Conservation (phyloP, 179 eudicot genomes). For the Drosera spatulata region DNA sequence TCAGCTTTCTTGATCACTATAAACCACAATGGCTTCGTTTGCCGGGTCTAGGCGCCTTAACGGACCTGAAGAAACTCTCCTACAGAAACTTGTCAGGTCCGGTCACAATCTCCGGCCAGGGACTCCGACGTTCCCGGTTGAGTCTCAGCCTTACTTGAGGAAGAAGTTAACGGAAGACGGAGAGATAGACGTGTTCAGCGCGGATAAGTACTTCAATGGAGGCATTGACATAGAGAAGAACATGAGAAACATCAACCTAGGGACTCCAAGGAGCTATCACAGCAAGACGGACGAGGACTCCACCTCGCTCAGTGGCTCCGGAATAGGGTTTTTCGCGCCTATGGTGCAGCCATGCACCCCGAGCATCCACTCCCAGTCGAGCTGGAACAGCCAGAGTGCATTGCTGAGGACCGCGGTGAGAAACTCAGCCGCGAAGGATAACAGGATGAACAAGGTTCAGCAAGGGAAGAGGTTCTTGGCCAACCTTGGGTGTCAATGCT, state of each 20-base stretch:
- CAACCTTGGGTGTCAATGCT: constrained; percentile 34
- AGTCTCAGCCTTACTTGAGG: constrained; percentile 3
- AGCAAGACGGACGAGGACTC: constrained; percentile 7
- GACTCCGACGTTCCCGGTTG: constrained; percentile 9
- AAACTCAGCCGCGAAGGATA: constrained; percentile 10
- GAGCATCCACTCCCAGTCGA: constrained; percentile 48
- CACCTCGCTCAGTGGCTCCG: not conserved
- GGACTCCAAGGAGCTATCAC: not conserved
- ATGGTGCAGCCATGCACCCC: constrained; percentile 27
- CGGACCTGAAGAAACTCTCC: constrained; percentile 23
- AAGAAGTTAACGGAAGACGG: constrained; percentile 18
- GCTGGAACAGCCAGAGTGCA: constrained; percentile 53
- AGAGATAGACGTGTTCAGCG: constrained; percentile 70
- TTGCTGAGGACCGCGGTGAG: constrained; percentile 21
- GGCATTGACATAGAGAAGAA: constrained; percentile 7
- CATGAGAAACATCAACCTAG: constrained; percentile 4
- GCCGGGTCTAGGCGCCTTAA: constrained; percentile 34
- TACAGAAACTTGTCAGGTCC: constrained; percentile 21
- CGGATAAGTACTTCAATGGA: constrained; percentile 72
- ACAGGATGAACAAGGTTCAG: constrained; percentile 13
- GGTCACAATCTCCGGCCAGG: constrained; percentile 8
- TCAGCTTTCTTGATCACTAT: constrained; percentile 8
- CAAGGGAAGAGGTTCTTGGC: constrained; percentile 29
- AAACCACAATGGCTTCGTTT: constrained; percentile 34
- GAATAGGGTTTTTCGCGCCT: constrained; percentile 4